Evolutionary conservation across 257 asterid species (phyloP), one percentile per base, ranked within the genome.

Genomic region (Solanum lignicaule): DNA sequence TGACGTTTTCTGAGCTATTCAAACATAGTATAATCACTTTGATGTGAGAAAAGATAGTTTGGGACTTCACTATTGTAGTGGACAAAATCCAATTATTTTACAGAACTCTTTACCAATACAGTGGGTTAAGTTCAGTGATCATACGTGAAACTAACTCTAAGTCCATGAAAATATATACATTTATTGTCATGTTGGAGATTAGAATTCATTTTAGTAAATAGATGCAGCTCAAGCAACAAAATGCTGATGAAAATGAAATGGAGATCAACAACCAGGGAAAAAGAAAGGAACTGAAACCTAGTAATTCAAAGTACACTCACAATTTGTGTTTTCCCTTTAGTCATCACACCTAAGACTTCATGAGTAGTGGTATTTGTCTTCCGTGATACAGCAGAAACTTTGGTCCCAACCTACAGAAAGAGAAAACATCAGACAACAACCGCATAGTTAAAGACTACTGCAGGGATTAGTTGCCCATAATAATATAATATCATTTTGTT

Each of bases 371-470:
- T 95, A 88, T 95, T 93, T 23, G 85, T 88, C 94, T 97, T 97
- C 94, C 99, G 88, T 18, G 99, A 97, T 88, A 97, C 99, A 84
- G 98, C 99, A 33, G 99, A 92, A 87, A 97, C 98, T 89, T 95
- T 97, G 78, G 93, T 92, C 90, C 98, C 99, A 92, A 95, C 98
- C 99, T 97, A 87, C 75, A 81, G 29, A 81, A 81, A 81, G 29
- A 29, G n/a, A 81, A 81, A 81, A 20, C 5, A 35, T 48, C 84
- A 43, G 66, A 43, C 65, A 43, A 76, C 18, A 29, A 29, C 18
- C 10, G 0, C 11, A 25, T 79, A 2, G 29, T 31, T 27, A 46
- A 81, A 5, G 29, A 48, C 85, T 46, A 48, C 18, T 9, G 41
- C 69, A 16, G 69, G 69, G 20, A 46, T 46, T 46, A 48, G 41